Percentiles rank a stretch among this genome's conserved stretches.
These are phyloP conservation scores for Cryomyces minteri DNA, from an alignment of 495 filamentous ascomycete species.

Conservation along the genomic window DNA sequence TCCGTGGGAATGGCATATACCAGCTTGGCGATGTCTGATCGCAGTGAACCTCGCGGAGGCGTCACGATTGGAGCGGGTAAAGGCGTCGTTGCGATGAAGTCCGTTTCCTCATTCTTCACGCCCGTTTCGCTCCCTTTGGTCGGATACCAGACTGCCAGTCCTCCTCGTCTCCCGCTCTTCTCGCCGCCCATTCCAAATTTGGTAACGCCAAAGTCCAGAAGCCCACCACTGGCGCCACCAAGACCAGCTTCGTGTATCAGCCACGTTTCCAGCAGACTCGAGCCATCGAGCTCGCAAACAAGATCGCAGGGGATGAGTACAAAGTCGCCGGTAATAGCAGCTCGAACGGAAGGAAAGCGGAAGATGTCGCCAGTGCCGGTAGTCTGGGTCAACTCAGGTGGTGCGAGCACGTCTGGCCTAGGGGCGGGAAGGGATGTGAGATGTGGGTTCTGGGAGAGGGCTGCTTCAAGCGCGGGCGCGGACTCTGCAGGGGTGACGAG, in stretches of 20 bases:
- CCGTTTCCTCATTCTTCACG: conserved; percentile 77
- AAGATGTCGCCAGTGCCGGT: conserved; percentile 85
- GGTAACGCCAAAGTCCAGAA: conserved; percentile 14
- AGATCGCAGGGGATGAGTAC: conserved; percentile 86
- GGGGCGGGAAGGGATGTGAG: conserved; percentile 64
- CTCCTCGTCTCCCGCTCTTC: conserved; percentile 45
- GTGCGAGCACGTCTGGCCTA: conserved; percentile 55
- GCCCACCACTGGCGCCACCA: conserved; percentile 24
- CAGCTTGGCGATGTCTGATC: conserved; percentile 43
- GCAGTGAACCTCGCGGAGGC: conserved; percentile 38
- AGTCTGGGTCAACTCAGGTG: conserved; percentile 49
- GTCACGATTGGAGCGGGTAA: conserved; percentile 35
- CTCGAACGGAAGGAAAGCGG: conserved; percentile 27
- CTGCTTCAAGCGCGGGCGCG: conserved; percentile 48
- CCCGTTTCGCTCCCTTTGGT: conserved; percentile 50
- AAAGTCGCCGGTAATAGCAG: conserved; percentile 59
- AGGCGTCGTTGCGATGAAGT: conserved; percentile 63
- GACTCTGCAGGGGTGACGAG: conserved; percentile 68
- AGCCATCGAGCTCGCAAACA: conserved; percentile 73
- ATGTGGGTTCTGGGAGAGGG: conserved; percentile 70
- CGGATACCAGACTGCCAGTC: conserved; percentile 73
- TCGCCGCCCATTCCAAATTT: conserved; percentile 31
- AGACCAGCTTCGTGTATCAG: conserved; percentile 67
- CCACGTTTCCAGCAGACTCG: conserved; percentile 74
- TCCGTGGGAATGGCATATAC: conserved; percentile 66